phyloP scores from a whole-genome alignment of 2,329 filamentous ascomycete species.

The Neonectria faginata region DNA sequence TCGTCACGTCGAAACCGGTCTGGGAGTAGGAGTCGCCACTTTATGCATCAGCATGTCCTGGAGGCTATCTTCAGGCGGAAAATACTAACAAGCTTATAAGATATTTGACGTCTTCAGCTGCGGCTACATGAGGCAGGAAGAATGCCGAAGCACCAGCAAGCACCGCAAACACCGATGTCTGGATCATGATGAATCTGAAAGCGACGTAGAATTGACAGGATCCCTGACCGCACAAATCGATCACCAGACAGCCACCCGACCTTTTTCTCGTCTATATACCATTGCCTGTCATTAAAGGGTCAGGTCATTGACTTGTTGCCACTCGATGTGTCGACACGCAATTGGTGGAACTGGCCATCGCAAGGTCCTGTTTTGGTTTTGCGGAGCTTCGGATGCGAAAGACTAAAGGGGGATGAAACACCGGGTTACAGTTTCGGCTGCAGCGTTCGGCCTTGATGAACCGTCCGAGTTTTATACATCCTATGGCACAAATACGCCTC shows the following conservation, averaged over 20 bases:
- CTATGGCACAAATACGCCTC: too few species aligned
- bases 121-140: neutral
- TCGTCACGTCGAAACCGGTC: conserved; percentile 64
- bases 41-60: neutral
- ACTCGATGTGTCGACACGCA: neutral
- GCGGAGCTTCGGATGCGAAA: neutral
- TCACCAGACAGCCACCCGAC: neutral
- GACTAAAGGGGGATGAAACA: neutral
- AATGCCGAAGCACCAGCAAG: neutral
- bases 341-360: neutral
- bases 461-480: neutral
- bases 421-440: neutral
- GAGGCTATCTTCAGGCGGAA: neutral
- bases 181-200: neutral
- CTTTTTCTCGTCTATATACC: neutral
- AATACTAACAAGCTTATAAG: neutral
- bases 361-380: neutral
- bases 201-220: neutral
- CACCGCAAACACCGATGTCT: neutral
- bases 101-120: neutral
- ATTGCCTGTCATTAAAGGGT: neutral
- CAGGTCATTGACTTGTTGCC: neutral
- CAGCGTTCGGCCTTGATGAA: neutral
- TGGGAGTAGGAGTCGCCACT: conserved; percentile 51
- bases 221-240: neutral